Evolutionary conservation across 768 basidiomycete species (phyloP).

Genomic region (Lentinula guzmanii): DNA sequence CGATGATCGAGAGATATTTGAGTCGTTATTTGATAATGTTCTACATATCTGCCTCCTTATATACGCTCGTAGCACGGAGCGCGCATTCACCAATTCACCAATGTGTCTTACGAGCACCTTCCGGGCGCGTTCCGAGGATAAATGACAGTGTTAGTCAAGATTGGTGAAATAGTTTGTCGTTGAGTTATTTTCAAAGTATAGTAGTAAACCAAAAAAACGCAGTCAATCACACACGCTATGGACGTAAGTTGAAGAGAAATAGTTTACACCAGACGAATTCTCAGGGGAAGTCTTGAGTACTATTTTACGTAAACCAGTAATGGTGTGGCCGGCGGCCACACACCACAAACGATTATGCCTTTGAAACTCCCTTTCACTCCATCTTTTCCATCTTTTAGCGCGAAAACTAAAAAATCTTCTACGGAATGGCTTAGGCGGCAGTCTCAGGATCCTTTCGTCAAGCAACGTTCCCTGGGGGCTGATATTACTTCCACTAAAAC

Average conservation of each 20-base stretch:
- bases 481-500: not conserved
- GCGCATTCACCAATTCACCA: not conserved
- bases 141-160: too few relatives aligned
- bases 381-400: not conserved
- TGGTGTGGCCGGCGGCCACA: too few relatives aligned
- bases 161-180: too few relatives aligned
- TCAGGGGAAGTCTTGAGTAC: too few relatives aligned
- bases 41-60: not conserved
- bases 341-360: not conserved
- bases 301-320: too few relatives aligned
- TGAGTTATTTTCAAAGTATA: too few relatives aligned
- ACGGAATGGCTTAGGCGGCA: slow-evolving; percentile 67
- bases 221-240: too few relatives aligned
- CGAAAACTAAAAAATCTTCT: slow-evolving; percentile 30
- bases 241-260: too few relatives aligned
- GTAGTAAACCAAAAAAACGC: too few relatives aligned
- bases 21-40: not conserved
- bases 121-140: not conserved
- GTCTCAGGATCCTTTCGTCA: slow-evolving; percentile 65
- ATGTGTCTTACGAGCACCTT: not conserved
- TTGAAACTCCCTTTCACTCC: not conserved
- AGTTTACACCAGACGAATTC: too few relatives aligned
- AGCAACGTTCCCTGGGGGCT: slow-evolving; percentile 29
- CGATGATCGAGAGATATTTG: not conserved
- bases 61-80: not conserved